Base-by-base conservation (phyloP, 2,329 filamentous ascomycete genomes). In the Phialophora chinensis region DNA sequence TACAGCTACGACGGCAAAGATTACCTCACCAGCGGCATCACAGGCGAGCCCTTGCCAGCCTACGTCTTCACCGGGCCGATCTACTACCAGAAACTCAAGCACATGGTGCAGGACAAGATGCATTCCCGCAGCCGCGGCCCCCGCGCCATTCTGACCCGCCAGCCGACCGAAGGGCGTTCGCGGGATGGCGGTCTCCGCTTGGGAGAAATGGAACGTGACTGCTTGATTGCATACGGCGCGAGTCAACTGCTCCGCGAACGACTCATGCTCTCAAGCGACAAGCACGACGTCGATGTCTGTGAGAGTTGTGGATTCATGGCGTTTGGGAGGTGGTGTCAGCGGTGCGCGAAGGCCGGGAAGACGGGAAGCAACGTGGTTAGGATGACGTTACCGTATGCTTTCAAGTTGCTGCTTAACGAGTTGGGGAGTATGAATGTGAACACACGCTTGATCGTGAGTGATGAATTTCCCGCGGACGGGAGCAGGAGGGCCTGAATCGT, bases 101-200 rank as follows among this genome's bases (percentile, higher is more conserved):
- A 99, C 85, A 99, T 99, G 95, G 95, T 99, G 3, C 93, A 98
- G 79, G 95, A 99, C 78, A 99, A 99, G 82, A 98, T 99, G 95
- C 95, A 99, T 81, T 94, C 92, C 35, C 92, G 95, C 68, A 89
- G 94, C 1, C 90, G 92, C 14, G 96, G 96, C 0, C 96, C 95
- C 0, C 87, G 91, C 12, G 94, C 94, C 29, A 95, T 97, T 71
- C 85, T 99, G 29, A 99, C 95, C 0, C 89, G 95, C 10, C 95
- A 99, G 78, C 95, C 95, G 0, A 99, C 94, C 0, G 95, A 99
- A 82, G 95, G 95, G 84, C 88, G 95, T 73, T 96, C 93, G 8
- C 85, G 94, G 65, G 92, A 96, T 71, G 95, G 95, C 79, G 95
- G 95, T 78, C 84, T 99, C 52, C 90, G 95, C 77, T 83, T 99